Conservation (phyloP, 495 filamentous ascomycete genomes). For the Tricharina praecox region DNA sequence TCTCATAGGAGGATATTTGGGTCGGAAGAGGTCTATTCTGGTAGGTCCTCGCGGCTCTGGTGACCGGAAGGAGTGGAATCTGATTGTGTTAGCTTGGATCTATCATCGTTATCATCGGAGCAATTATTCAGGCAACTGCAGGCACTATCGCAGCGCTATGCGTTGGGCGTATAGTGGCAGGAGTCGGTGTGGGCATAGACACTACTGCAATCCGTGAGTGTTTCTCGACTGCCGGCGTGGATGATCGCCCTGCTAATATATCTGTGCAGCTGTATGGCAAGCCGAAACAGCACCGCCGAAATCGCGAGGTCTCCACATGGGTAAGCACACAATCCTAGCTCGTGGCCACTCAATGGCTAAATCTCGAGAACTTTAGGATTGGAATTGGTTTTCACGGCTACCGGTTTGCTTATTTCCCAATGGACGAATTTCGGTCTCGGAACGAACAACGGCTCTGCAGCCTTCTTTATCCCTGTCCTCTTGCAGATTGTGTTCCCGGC, state of each 20-base stretch:
- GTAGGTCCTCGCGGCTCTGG: conserved; percentile 32
- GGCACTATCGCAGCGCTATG: conserved; percentile 20
- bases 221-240: too few species aligned
- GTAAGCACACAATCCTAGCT: too few species aligned
- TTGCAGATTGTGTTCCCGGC: conserved; percentile 3
- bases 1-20: conserved; percentile 30
- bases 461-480: conserved; percentile 2
- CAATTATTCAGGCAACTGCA: conserved; percentile 20
- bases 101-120: conserved; percentile 28
- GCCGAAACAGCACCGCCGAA: conserved; percentile 4
- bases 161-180: conserved; percentile 18
- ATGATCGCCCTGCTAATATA: too few species aligned
- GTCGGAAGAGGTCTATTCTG: conserved; percentile 32
- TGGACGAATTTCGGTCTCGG: conserved; percentile 5
- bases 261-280: conserved; percentile 3
- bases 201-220: conserved; percentile 4
- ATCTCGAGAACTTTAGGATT: too few species aligned
- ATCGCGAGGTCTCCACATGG: conserved; percentile 3
- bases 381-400: conserved; percentile 4
- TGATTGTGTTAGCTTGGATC: conserved; percentile 32
- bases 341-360: too few species aligned
- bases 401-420: conserved; percentile 1
- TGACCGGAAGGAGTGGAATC: conserved; percentile 26
- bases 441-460: conserved; percentile 2
- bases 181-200: conserved; percentile 3